phyloP scores from a whole-genome alignment of 2,329 filamentous ascomycete species.

The Cladophialophora chaetospira region DNA sequence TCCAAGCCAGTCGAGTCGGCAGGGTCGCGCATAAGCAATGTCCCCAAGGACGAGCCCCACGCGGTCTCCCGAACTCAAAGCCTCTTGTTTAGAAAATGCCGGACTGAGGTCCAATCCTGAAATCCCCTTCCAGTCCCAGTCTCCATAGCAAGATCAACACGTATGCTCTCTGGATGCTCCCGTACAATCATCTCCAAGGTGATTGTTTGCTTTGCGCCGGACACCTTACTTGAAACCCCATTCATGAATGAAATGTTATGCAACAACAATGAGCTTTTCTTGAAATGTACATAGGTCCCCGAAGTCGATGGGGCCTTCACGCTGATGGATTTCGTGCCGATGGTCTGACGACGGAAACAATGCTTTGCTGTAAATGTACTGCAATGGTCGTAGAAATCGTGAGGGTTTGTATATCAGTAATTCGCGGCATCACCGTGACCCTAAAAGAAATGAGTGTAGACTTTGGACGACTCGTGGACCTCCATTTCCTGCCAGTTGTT shows the following conservation, averaged over 20 bases:
- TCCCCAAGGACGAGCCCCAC: background rate
- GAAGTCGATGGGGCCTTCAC: slow-evolving; percentile 13
- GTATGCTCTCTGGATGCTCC: slow-evolving; percentile 9
- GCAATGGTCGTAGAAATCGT: slow-evolving; percentile 29
- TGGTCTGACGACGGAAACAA: slow-evolving; percentile 26
- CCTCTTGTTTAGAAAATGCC: slow-evolving; percentile 8
- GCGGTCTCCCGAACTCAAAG: slow-evolving; percentile 5
- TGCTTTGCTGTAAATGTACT: slow-evolving; percentile 28
- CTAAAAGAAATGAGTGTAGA: slow-evolving; percentile 99
- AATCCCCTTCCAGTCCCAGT: slow-evolving; percentile 1
- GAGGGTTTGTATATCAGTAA: slow-evolving; percentile 20
- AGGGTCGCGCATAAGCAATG: background rate
- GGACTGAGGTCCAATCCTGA: slow-evolving; percentile 8
- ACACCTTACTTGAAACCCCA: slow-evolving; percentile 30
- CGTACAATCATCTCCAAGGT: slow-evolving; percentile 13
- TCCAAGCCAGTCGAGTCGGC: slow-evolving; percentile 8
- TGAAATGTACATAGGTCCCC: slow-evolving; percentile 31
- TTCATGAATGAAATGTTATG: slow-evolving; percentile 28
- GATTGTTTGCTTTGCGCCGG: slow-evolving; percentile 18
- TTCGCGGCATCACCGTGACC: background rate
- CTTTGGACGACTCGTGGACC: slow-evolving; percentile 97
- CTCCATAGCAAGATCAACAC: slow-evolving; percentile 13
- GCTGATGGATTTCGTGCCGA: slow-evolving; percentile 18
- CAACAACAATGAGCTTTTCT: slow-evolving; percentile 27
- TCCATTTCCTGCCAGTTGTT: slow-evolving; percentile 83